Evolutionary conservation across 305 asterid genomes (phyloP).

Genomic region (Fraxinus velutina): DNA sequence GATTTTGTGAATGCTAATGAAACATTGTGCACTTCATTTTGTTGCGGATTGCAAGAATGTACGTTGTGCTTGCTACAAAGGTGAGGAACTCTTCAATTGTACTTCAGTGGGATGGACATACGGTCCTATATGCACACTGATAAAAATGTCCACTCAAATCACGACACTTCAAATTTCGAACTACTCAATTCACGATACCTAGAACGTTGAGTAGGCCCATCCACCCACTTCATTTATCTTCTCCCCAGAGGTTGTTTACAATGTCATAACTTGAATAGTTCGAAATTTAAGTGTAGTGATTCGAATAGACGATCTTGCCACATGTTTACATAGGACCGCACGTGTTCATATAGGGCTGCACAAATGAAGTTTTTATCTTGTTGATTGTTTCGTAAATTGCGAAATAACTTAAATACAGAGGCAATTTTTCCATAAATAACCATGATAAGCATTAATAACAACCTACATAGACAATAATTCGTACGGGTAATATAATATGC

Average conservation of each 20-base stretch:
- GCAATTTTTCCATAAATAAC: conserved; percentile 6
- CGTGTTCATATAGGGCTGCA: background rate
- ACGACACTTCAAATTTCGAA: background rate
- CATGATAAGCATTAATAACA: conserved; percentile 7
- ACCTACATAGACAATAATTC: conserved; percentile 21
- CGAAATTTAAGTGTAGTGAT: background rate
- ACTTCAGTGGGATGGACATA: background rate
- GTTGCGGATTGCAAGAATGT: background rate
- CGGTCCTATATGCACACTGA: background rate
- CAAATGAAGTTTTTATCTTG: background rate
- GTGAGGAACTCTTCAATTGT: background rate
- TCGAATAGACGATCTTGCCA: background rate
- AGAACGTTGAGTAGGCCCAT: background rate
- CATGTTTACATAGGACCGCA: background rate
- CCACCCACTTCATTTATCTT: background rate
- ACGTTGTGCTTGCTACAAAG: background rate
- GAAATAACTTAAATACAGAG: background rate
- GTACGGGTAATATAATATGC: background rate
- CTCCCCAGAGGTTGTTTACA: background rate
- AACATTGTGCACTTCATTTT: background rate
- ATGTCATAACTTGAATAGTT: background rate
- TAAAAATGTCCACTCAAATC: background rate
- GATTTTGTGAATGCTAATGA: background rate
- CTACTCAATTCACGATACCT: background rate
- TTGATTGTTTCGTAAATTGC: background rate